These are phyloP conservation scores for Letharia columbiana DNA, from an alignment of 495 filamentous ascomycete species.

Conservation along the genomic window DNA sequence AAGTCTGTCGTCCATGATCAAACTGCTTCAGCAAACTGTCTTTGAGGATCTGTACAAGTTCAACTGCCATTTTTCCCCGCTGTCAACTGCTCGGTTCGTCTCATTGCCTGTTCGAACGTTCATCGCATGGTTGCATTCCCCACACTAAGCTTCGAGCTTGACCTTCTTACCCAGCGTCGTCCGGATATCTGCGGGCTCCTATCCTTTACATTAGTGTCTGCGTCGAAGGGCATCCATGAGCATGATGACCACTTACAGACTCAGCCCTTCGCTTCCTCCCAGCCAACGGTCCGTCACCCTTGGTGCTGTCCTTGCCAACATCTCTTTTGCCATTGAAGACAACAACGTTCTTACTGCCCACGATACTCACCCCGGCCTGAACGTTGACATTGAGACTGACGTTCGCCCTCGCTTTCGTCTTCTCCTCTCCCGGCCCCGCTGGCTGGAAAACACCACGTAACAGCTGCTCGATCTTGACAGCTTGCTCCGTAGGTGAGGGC, in stretches of 20 bases:
- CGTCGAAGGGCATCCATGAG: background rate
- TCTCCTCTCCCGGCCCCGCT: background rate
- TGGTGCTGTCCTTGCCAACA: background rate
- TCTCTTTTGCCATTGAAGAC: background rate
- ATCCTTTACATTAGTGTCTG: slow-evolving; percentile 1
- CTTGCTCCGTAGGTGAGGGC: slow-evolving; percentile 8
- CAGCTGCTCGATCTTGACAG: slow-evolving; percentile 7
- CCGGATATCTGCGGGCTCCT: slow-evolving; percentile 4
- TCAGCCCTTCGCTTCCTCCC: slow-evolving; percentile 29
- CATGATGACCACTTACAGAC: slow-evolving; percentile 25
- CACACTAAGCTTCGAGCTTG: slow-evolving; percentile 1
- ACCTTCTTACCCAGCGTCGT: slow-evolving; percentile 5
- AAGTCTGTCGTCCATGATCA: too few relatives aligned
- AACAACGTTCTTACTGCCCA: slow-evolving; percentile 23
- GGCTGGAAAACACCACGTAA: background rate
- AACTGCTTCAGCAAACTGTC: too few relatives aligned
- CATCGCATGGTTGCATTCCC: background rate
- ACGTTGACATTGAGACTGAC: slow-evolving; percentile 23
- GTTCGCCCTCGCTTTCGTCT: background rate
- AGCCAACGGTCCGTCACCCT: background rate
- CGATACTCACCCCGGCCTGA: slow-evolving; percentile 28
- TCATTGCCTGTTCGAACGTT: background rate
- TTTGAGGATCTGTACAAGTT: background rate
- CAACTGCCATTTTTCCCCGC: background rate
- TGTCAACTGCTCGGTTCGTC: background rate